These are phyloP conservation scores for Panellus pusillus DNA, from an alignment of 768 basidiomycete genomes.

Conservation along the genomic window DNA sequence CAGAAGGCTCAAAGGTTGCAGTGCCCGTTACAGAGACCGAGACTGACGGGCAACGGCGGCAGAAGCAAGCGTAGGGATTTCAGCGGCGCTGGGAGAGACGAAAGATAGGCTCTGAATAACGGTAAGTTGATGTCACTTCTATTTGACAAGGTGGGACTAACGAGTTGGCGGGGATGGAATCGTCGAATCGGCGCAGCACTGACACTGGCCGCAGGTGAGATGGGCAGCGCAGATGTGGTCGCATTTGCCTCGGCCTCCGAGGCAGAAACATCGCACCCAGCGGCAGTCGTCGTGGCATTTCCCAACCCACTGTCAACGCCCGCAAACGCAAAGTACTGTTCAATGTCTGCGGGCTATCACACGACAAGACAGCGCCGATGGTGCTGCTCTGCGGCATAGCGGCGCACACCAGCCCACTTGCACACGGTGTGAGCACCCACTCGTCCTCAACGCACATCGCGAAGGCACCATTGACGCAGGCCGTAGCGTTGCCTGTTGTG, in stretches of 20 bases:
- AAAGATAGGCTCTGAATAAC: background rate
- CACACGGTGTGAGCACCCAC: constrained; percentile 16
- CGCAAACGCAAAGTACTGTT: constrained; percentile 38
- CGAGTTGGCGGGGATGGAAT: constrained; percentile 12
- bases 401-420: constrained; percentile 30
- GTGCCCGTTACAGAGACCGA: constrained; percentile 12
- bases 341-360: constrained; percentile 42
- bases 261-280: background rate
- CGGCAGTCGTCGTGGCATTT: background rate
- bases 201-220: background rate
- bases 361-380: constrained; percentile 45
- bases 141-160: background rate
- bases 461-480: constrained; percentile 2
- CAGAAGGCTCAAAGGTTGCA: constrained; percentile 7
- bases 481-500: constrained; percentile 7
- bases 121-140: no score
- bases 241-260: background rate
- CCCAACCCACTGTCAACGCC: constrained; percentile 44
- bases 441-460: constrained; percentile 26
- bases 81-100: constrained; percentile 6
- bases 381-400: constrained; percentile 51
- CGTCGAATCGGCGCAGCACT: constrained; percentile 3
- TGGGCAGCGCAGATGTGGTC: background rate
- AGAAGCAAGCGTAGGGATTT: constrained; percentile 8
- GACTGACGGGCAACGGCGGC: background rate